phyloP scores from a whole-genome alignment of 139 green algal species.

The Eudorina sp. region DNA sequence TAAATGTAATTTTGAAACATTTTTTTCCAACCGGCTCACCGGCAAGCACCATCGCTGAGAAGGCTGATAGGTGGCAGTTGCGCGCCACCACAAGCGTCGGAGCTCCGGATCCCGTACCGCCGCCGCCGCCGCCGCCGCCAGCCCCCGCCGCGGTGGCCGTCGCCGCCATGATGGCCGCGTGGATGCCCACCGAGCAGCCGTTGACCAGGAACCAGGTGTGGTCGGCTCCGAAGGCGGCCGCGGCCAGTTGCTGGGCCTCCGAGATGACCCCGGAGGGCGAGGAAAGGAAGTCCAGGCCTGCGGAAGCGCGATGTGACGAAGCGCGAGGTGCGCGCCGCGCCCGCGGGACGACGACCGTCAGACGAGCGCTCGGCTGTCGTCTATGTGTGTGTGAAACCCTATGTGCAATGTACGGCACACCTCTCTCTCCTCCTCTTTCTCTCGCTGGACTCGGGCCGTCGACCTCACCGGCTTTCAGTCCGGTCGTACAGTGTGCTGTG shows the following conservation, averaged over 20 bases:
- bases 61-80: slow-evolving; percentile 89
- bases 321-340: too few relatives aligned
- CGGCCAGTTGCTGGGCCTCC: slow-evolving; percentile 82
- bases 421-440: too few relatives aligned
- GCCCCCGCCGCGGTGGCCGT: slow-evolving; percentile 1
- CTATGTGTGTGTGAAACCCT: too few relatives aligned
- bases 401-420: too few relatives aligned
- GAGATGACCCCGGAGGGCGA: slow-evolving; percentile 80
- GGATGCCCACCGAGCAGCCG: slow-evolving; percentile 86
- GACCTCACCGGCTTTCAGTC: too few relatives aligned
- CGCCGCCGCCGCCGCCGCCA: neutral
- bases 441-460: too few relatives aligned
- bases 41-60: slow-evolving; percentile 82
- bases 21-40: too few relatives aligned
- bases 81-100: slow-evolving; percentile 80
- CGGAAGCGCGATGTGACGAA: neutral
- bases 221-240: slow-evolving; percentile 79
- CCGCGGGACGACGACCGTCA: too few relatives aligned
- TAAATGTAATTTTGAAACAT: too few relatives aligned
- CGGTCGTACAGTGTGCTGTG: too few relatives aligned
- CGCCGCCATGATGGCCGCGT: slow-evolving; percentile 75
- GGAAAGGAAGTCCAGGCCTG: slow-evolving; percentile 86
- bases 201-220: slow-evolving; percentile 94
- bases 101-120: too few relatives aligned
- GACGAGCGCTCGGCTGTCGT: too few relatives aligned